These are phyloP conservation scores for Boletellus sp. DNA, from an alignment of 1,284 basidiomycete species.

Conservation along the genomic window DNA sequence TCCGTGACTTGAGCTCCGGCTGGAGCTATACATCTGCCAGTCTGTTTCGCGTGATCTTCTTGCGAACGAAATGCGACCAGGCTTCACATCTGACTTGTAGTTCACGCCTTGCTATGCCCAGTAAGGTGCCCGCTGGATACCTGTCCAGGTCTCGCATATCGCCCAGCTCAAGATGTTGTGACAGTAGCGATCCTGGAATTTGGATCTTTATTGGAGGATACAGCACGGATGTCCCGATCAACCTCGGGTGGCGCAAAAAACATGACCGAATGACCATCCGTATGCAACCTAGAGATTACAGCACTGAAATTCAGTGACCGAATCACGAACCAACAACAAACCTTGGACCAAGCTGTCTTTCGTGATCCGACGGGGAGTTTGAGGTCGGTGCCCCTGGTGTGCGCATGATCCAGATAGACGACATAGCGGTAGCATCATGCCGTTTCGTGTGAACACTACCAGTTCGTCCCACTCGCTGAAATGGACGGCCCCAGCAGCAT, in stretches of 20 bases:
- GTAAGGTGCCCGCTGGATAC: conserved; percentile 38
- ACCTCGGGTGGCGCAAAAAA: conserved; percentile 46
- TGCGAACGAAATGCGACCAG: conserved; percentile 22
- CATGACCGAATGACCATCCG: conserved; percentile 46
- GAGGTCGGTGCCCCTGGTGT: conserved; percentile 53
- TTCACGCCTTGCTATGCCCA: conserved; percentile 47
- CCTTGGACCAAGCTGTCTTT: conserved; percentile 53
- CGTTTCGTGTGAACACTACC: conserved; percentile 38
- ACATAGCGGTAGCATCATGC: conserved; percentile 33
- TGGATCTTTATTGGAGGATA: not conserved
- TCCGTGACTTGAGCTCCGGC: conserved; percentile 34
- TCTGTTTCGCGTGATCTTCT: not conserved
- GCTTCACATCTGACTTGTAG: conserved; percentile 30
- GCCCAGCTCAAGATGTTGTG: conserved; percentile 28
- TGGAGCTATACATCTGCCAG: conserved; percentile 33
- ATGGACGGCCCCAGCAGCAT: conserved; percentile 41
- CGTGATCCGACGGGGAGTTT: conserved; percentile 40
- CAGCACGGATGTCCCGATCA: conserved; percentile 26
- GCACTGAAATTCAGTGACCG: too few relatives aligned
- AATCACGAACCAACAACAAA: conserved; percentile 11
- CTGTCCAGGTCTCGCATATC: conserved; percentile 35
- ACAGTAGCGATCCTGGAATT: conserved; percentile 14
- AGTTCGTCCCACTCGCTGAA: conserved; percentile 43
- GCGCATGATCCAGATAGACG: conserved; percentile 54
- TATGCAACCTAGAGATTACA: conserved; percentile 37